Percentiles rank a stretch among this genome's conserved stretches.
Conservation (phyloP, 148 eudicot genomes). For the Silene latifolia region DNA sequence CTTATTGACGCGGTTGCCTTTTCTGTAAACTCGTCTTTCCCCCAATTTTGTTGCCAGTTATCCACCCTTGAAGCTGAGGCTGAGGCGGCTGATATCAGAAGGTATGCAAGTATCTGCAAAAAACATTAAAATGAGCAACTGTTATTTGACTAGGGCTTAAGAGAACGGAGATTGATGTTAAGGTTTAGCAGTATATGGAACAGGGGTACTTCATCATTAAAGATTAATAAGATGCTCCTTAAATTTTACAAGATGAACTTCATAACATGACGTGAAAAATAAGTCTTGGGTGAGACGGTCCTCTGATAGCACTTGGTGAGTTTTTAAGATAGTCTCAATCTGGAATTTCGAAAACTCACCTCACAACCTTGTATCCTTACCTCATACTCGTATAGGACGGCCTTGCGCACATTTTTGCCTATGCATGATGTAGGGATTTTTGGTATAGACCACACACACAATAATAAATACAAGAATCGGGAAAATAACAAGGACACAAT, state of each 20-base stretch:
- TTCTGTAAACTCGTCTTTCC: slow-evolving; percentile 76
- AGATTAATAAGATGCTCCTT: not conserved
- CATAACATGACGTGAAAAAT: not conserved
- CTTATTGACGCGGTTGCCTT: slow-evolving; percentile 73
- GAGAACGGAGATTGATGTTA: too few species aligned
- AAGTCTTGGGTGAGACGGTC: not conserved
- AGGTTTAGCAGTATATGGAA: too few species aligned
- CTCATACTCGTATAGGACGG: too few species aligned
- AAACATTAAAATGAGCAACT: not conserved
- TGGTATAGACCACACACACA: too few species aligned
- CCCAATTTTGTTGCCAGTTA: slow-evolving; percentile 89
- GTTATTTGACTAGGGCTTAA: not conserved
- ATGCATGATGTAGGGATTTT: too few species aligned
- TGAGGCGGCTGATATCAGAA: slow-evolving; percentile 85
- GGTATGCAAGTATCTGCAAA: slow-evolving; percentile 78
- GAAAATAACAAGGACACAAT: too few species aligned
- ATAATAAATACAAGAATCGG: too few species aligned
- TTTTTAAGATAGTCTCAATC: not conserved
- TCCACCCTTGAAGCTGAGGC: slow-evolving; percentile 79
- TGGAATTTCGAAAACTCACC: too few species aligned
- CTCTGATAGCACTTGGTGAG: not conserved
- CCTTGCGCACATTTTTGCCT: too few species aligned
- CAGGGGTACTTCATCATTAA: too few species aligned
- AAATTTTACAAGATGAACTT: not conserved
- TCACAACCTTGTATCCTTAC: too few species aligned